phyloP scores from a whole-genome alignment of 495 filamentous ascomycete species.

The Penicillium egyptiacum region DNA sequence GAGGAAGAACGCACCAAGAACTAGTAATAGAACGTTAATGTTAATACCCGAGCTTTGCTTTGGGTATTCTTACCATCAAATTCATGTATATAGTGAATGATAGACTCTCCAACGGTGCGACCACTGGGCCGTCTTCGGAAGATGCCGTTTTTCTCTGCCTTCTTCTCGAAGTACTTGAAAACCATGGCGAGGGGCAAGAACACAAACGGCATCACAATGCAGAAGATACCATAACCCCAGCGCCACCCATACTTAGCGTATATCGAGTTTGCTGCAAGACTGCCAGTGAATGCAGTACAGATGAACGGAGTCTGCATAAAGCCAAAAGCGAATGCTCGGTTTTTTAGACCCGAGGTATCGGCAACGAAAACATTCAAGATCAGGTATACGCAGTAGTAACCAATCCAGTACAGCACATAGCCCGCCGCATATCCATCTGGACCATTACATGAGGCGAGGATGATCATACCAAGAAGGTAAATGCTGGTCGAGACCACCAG shows the following conservation, averaged over 20 bases:
- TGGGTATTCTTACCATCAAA: conserved; percentile 52
- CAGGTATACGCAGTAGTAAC: conserved; percentile 58
- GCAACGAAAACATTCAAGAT: conserved; percentile 61
- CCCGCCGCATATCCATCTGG: conserved; percentile 50
- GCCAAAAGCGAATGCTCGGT: conserved; percentile 61
- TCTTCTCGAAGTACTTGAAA: conserved; percentile 57
- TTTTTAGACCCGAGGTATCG: conserved; percentile 61
- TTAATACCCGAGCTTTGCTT: background rate
- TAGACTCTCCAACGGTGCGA: conserved; percentile 46
- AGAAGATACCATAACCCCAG: conserved; percentile 64
- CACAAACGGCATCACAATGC: conserved; percentile 55
- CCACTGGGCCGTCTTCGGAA: conserved; percentile 36
- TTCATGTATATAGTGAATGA: conserved; percentile 58
- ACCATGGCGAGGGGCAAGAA: conserved; percentile 50
- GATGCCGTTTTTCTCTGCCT: conserved; percentile 51
- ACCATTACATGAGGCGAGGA: conserved; percentile 48
- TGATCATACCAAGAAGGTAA: conserved; percentile 44
- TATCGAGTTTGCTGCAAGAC: conserved; percentile 38
- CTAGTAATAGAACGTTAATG: conserved; percentile 22
- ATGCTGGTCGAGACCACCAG: conserved; percentile 46
- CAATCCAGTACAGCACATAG: conserved; percentile 56
- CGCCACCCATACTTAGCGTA: conserved; percentile 55
- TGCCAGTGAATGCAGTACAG: conserved; percentile 47
- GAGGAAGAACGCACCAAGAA: conserved; percentile 59
- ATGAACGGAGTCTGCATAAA: conserved; percentile 59